These are phyloP conservation scores for Pseudocercospora fuligena DNA, from an alignment of 2,329 filamentous ascomycete species.

Conservation along the genomic window DNA sequence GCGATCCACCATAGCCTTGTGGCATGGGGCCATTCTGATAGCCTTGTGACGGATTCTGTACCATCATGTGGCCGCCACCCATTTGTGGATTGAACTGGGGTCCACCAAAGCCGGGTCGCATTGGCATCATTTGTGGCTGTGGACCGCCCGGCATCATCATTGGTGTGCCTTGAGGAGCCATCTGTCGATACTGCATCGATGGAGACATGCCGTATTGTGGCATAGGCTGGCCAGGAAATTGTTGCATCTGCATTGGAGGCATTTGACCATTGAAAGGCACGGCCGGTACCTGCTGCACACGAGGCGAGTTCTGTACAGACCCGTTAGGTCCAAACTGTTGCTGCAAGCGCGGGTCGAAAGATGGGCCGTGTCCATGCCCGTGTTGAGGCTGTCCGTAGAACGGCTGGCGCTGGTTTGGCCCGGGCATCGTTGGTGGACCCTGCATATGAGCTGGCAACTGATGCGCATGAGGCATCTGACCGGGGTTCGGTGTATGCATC, in stretches of 20 bases:
- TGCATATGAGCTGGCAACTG: conserved; percentile 84
- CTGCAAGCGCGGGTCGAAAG: conserved; percentile 81
- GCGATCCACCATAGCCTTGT: conserved; percentile 72
- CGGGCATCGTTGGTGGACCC: conserved; percentile 65
- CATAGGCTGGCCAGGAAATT: conserved; percentile 73
- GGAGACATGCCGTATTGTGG: conserved; percentile 72
- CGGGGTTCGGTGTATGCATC: conserved; percentile 62
- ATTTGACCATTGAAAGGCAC: conserved; percentile 58
- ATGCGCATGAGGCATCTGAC: conserved; percentile 79
- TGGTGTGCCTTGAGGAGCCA: conserved; percentile 28
- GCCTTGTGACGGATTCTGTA: conserved; percentile 70
- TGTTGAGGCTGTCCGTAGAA: conserved; percentile 78
- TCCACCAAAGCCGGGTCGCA: conserved; percentile 30
- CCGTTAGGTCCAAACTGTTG: conserved; percentile 78
- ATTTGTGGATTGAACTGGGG: conserved; percentile 28
- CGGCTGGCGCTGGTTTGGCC: conserved; percentile 75
- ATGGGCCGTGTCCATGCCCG: conserved; percentile 68
- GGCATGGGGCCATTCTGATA: conserved; percentile 72
- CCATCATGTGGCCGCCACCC: conserved; percentile 80
- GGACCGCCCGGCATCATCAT: conserved; percentile 35
- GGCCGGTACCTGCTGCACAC: conserved; percentile 64
- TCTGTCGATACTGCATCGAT: conserved; percentile 57
- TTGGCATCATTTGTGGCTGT: conserved; percentile 49
- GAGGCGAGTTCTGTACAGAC: conserved; percentile 79
- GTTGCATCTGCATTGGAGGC: conserved; percentile 44